A percentile compares a stretch with the other conserved stretches of the same genome.
phyloP scores from a whole-genome alignment of 2,329 filamentous ascomycete species.

The Penicillium sp. region DNA sequence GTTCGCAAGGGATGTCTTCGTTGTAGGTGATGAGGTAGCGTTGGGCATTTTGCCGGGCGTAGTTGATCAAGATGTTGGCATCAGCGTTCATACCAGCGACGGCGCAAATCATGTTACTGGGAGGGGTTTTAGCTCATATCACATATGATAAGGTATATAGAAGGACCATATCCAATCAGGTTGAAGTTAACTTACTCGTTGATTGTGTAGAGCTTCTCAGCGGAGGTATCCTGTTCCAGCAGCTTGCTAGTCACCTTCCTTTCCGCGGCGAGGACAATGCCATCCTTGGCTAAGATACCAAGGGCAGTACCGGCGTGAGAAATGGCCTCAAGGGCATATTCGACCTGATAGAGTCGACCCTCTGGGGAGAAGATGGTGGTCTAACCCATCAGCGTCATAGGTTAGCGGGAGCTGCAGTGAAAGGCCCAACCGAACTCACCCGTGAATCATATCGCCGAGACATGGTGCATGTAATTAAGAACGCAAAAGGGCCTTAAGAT shows the following conservation, averaged over 20 bases:
- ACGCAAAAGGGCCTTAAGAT: slow-evolving; percentile 10
- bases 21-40: slow-evolving; percentile 98
- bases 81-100: slow-evolving; percentile 99
- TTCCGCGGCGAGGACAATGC: slow-evolving; percentile 96
- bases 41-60: slow-evolving; percentile 94
- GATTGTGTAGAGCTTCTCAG: slow-evolving; percentile 98
- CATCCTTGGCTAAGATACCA: slow-evolving; percentile 95
- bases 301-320: slow-evolving; percentile 97
- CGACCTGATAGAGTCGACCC: slow-evolving; percentile 96
- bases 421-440: slow-evolving; percentile 56
- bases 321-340: slow-evolving; percentile 98
- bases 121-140: slow-evolving; percentile 20
- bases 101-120: slow-evolving; percentile 98
- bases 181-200: slow-evolving; percentile 72
- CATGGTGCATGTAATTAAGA: slow-evolving; percentile 57
- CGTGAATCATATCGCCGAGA: slow-evolving; percentile 96
- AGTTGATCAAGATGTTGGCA: slow-evolving; percentile 99
- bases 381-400: slow-evolving; percentile 51
- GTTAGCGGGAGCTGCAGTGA: slow-evolving; percentile 36
- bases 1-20: slow-evolving; percentile 99
- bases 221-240: slow-evolving; percentile 97
- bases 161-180: neutral
- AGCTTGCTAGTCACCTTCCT: slow-evolving; percentile 99
- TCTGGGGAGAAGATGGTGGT: slow-evolving; percentile 99
- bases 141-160: neutral